Base-by-base conservation (phyloP, 768 basidiomycete genomes). In the Tricholoma bakamatsutake region DNA sequence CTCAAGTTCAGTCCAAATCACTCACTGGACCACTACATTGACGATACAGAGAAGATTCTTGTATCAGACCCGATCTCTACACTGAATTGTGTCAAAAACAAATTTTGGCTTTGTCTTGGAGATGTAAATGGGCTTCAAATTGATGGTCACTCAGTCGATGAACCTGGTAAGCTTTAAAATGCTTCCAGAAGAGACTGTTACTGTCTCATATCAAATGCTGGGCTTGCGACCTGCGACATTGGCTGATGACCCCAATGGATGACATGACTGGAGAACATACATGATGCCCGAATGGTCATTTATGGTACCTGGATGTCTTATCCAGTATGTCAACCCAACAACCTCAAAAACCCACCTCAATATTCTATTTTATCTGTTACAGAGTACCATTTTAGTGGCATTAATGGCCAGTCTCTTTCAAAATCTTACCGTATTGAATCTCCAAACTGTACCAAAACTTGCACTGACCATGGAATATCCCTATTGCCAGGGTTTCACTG, bases 281-380 rank as follows among this genome's bases (percentile, higher is more conserved):
- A 49, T 21, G 17, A 33, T 33, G 15, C 3, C 5, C 9, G n/a
- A 33, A 21, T 31, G 11, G 17, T 33, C 49, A 37, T 50, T 50
- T 34, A 50, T n/a, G 11, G 49, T 50, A 9, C 49, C 49, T 50
- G 49, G 49, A 18, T 47, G 56, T 5, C 54, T 69, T 2, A 56
- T 69, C 13, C 62, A 67, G 18, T 59, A 62, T 7, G 30, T 72
- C 0, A 62, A 71, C 53, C 70, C 70, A 7, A 24, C 53, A 2
- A 46, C 62, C 5, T 63, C 60, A 6, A 61, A 34, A 5, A 50
- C 34, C 1, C 37, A 54, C 18, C 17, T 35, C 3, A 50, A 50
- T 0, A 49, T 57, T 8, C 59, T 62, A 0, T 65, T 59, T 24
- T 70, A 63, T 54, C 62, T 70, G 0, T 61, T 70, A 27, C 56